Evolutionary conservation across 2,329 filamentous ascomycete genomes (phyloP).

Genomic region (Metarhizium humberi): DNA sequence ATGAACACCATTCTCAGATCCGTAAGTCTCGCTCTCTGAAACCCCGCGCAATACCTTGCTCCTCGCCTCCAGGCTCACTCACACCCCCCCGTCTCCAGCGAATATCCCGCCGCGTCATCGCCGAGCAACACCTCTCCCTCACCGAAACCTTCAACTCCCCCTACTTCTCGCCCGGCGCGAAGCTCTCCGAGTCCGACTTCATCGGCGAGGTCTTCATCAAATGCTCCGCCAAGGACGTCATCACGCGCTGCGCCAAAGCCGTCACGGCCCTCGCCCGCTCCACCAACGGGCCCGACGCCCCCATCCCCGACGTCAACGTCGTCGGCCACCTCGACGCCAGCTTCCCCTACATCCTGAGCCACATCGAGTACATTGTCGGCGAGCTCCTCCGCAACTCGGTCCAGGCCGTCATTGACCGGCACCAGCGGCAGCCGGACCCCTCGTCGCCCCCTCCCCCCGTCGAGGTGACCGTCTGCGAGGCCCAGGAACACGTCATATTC

Average conservation of each 20-base stretch:
- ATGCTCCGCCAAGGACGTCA: conserved; percentile 83
- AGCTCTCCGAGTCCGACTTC: conserved; percentile 66
- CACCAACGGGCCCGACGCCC: conserved; percentile 61
- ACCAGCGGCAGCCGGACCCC: conserved; percentile 30
- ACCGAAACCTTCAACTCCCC: conserved; percentile 89
- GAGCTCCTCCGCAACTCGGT: conserved; percentile 93
- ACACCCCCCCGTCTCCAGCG: conserved; percentile 40
- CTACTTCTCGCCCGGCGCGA: conserved; percentile 78
- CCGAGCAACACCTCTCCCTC: conserved; percentile 90
- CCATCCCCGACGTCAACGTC: conserved; percentile 72
- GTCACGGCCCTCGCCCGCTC: conserved; percentile 65
- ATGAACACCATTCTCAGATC: conserved; percentile 92
- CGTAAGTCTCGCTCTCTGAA: conserved; percentile 37
- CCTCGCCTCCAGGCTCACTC: background rate
- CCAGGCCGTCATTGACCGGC: conserved; percentile 78
- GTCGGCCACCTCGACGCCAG: conserved; percentile 80
- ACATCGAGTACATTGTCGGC: conserved; percentile 94
- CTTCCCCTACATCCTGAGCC: conserved; percentile 93
- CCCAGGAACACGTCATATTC: conserved; percentile 90
- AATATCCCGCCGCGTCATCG: conserved; percentile 92
- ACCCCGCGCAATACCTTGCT: background rate
- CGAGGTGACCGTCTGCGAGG: conserved; percentile 89
- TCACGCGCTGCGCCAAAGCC: conserved; percentile 71
- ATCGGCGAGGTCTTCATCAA: conserved; percentile 93
- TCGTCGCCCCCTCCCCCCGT: conserved; percentile 60